phyloP scores from a whole-genome alignment of 306 rosid genomes.

The Acacia melanoxylon region DNA sequence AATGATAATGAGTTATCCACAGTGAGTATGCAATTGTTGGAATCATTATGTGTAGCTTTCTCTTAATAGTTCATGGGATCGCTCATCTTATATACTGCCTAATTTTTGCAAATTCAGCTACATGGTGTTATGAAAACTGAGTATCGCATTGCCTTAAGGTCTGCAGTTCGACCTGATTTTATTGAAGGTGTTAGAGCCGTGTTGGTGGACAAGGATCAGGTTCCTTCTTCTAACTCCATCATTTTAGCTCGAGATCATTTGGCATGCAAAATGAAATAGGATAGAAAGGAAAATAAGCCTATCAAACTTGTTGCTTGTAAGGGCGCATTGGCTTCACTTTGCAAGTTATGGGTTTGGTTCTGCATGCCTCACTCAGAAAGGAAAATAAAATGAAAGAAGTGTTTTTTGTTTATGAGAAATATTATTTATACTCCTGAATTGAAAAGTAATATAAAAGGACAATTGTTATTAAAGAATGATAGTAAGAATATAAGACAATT shows the following conservation, averaged over 20 bases:
- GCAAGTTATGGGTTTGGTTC: neutral
- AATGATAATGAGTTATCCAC: constrained; percentile 58
- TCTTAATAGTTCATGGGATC: neutral
- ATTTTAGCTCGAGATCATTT: neutral
- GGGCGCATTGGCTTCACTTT: neutral
- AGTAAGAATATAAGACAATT: neutral
- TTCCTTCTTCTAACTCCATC: constrained; percentile 30
- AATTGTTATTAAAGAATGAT: neutral
- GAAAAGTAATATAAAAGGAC: neutral
- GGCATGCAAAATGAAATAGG: neutral
- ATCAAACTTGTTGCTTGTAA: neutral
- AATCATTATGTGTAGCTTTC: neutral
- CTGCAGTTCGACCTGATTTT: constrained; percentile 80
- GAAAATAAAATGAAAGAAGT: neutral
- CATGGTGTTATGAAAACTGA: constrained; percentile 84
- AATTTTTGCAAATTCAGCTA: constrained; percentile 53
- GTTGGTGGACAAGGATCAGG: constrained; percentile 98
- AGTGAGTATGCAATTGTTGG: constrained; percentile 45
- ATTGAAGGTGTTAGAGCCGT: constrained; percentile 97
- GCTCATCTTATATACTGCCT: neutral
- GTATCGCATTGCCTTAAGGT: constrained; percentile 84
- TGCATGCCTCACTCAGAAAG: neutral
- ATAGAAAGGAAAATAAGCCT: neutral
- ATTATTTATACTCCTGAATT: neutral
- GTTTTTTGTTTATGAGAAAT: neutral